Conservation (phyloP, 352 stramenopile genomes). For the Globisporangium echinulatum region DNA sequence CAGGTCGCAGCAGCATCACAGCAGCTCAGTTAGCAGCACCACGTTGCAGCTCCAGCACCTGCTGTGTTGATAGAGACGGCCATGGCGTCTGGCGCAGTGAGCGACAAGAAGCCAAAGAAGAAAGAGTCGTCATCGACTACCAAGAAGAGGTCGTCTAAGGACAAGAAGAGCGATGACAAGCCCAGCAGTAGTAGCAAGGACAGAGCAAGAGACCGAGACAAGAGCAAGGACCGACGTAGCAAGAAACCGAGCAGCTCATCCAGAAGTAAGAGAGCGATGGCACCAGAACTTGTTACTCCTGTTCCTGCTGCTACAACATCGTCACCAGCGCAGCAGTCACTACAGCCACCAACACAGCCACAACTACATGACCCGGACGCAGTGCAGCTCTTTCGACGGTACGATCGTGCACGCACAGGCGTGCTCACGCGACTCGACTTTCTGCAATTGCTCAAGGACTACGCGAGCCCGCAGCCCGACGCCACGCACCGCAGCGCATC, state of each 20-base stretch:
- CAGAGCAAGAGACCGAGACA: background rate
- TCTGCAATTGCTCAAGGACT: constrained; percentile 63
- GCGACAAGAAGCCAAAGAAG: background rate
- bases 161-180: background rate
- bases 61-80: no score
- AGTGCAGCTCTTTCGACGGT: constrained; percentile 76
- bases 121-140: background rate
- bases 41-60: no score
- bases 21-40: no score
- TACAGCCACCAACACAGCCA: constrained; percentile 8
- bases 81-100: background rate
- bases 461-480: constrained; percentile 21
- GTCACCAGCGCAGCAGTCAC: constrained; percentile 28
- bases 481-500: background rate
- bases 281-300: background rate
- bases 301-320: background rate
- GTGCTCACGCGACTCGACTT: constrained; percentile 59
- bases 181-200: background rate
- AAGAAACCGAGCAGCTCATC: constrained; percentile 6
- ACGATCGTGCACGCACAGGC: constrained; percentile 51
- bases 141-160: background rate
- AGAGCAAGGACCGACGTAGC: constrained; percentile 9
- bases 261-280: constrained; percentile 16
- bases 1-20: no score
- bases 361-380: constrained; percentile 45